Percentiles rank a stretch among this genome's conserved stretches.
These are phyloP conservation scores for Lachnellula arida DNA, from an alignment of 2,329 filamentous ascomycete species.

Conservation along the genomic window DNA sequence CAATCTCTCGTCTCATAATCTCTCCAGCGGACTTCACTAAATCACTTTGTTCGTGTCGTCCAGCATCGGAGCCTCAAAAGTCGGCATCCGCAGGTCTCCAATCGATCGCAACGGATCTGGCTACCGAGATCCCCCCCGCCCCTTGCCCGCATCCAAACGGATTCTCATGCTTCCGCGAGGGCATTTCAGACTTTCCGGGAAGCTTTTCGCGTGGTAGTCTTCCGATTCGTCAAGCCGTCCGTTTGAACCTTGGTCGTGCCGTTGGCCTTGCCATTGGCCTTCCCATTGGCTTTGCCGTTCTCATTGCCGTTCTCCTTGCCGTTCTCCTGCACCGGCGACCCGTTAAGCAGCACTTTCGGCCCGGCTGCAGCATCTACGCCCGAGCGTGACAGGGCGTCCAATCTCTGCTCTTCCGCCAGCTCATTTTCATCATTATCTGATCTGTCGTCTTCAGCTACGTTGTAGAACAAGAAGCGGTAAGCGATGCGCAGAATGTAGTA, in stretches of 20 bases:
- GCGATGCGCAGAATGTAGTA: conserved; percentile 72
- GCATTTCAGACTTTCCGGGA: not conserved
- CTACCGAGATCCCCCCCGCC: not conserved
- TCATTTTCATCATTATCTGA: conserved; percentile 59
- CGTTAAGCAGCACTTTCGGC: conserved; percentile 17
- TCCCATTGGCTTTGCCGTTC: not conserved
- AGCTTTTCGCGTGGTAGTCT: conserved; percentile 1
- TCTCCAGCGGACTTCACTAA: not conserved
- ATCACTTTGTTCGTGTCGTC: not conserved
- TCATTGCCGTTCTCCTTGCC: not conserved
- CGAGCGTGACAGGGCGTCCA: conserved; percentile 17
- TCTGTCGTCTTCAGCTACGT: conserved; percentile 62
- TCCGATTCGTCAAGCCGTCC: conserved; percentile 22
- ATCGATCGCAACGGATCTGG: not conserved
- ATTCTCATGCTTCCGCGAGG: not conserved
- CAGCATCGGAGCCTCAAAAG: too few relatives aligned
- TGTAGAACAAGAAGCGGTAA: conserved; percentile 61
- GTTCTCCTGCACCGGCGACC: conserved; percentile 4
- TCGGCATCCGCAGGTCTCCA: too few relatives aligned
- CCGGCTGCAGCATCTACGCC: conserved; percentile 6
- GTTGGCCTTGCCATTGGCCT: conserved; percentile 5
- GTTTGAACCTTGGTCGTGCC: conserved; percentile 14
- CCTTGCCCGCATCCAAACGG: not conserved
- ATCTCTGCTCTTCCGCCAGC: conserved; percentile 19
- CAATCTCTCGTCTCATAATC: not conserved